Conservation (phyloP, 2,329 filamentous ascomycete genomes). For the Hypoxylon sp. region DNA sequence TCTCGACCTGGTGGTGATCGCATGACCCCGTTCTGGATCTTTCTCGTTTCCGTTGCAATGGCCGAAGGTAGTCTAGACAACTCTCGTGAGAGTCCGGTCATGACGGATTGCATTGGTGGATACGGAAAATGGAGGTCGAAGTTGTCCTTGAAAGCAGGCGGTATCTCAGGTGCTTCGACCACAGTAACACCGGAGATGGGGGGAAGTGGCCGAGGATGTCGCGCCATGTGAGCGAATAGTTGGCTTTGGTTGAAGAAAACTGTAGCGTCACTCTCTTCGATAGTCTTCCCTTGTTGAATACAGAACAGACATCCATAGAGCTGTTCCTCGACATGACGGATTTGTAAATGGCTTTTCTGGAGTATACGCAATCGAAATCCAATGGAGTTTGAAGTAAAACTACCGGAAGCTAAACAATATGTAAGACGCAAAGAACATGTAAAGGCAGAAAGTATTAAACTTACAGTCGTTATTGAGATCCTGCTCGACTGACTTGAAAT, state of each 20-base stretch:
- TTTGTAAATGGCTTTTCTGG: constrained; percentile 68
- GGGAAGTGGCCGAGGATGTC: constrained; percentile 69
- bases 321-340: constrained; percentile 66
- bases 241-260: constrained; percentile 69
- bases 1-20: constrained; percentile 63
- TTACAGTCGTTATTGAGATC: constrained; percentile 66
- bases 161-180: constrained; percentile 62
- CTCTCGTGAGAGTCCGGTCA: constrained; percentile 60
- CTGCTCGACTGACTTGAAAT: constrained; percentile 66
- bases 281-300: constrained; percentile 63
- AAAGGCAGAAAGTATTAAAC: constrained; percentile 36
- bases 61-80: constrained; percentile 62
- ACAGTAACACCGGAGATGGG: constrained; percentile 64
- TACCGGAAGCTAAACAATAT: constrained; percentile 60
- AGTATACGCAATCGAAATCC: constrained; percentile 69
- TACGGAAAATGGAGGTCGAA: constrained; percentile 67
- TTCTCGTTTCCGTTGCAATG: constrained; percentile 63
- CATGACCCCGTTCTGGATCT: constrained; percentile 62
- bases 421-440: constrained; percentile 23
- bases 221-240: constrained; percentile 67
- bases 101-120: constrained; percentile 60
- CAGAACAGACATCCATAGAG: constrained; percentile 71
- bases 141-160: constrained; percentile 61
- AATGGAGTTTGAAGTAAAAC: constrained; percentile 63
- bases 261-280: constrained; percentile 69